These are phyloP conservation scores for Coemansia sp. DNA, from an alignment of 192 early-diverging fungal genomes.

Conservation along the genomic window DNA sequence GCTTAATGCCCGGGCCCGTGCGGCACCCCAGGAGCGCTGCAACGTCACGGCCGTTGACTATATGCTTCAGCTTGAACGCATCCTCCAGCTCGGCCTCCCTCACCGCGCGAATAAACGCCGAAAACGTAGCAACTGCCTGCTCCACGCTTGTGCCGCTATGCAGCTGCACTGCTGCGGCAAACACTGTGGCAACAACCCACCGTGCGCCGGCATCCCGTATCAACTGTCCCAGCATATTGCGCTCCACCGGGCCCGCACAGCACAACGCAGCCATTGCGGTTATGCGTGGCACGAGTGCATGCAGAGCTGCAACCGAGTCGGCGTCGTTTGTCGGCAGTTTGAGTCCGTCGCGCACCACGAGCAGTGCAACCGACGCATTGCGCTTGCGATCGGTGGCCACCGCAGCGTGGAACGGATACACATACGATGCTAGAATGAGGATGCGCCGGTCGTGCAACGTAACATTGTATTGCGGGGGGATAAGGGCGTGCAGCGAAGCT, in stretches of 20 bases:
- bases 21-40: slow-evolving; percentile 61
- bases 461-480: background rate
- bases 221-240: slow-evolving; percentile 55
- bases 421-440: slow-evolving; percentile 58
- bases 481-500: background rate
- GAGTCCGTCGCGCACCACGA: slow-evolving; percentile 60
- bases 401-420: slow-evolving; percentile 57
- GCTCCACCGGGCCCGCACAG: slow-evolving; percentile 8
- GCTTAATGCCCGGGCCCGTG: slow-evolving; percentile 68
- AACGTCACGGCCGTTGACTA: slow-evolving; percentile 63
- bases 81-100: slow-evolving; percentile 16
- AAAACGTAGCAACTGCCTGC: slow-evolving; percentile 17
- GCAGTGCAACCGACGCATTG: slow-evolving; percentile 39
- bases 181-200: slow-evolving; percentile 56
- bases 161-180: slow-evolving; percentile 52
- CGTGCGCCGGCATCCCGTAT: slow-evolving; percentile 58
- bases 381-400: slow-evolving; percentile 51
- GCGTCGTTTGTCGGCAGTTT: slow-evolving; percentile 56
- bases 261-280: slow-evolving; percentile 6
- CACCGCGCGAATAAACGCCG: slow-evolving; percentile 15
- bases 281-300: slow-evolving; percentile 16
- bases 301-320: slow-evolving; percentile 22
- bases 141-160: background rate
- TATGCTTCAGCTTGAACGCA: slow-evolving; percentile 37
- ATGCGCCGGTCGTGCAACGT: slow-evolving; percentile 17